A percentile compares a stretch with the other conserved stretches of the same genome.
phyloP scores from a whole-genome alignment of 208 protist species.

The Porcisia deanei region DNA sequence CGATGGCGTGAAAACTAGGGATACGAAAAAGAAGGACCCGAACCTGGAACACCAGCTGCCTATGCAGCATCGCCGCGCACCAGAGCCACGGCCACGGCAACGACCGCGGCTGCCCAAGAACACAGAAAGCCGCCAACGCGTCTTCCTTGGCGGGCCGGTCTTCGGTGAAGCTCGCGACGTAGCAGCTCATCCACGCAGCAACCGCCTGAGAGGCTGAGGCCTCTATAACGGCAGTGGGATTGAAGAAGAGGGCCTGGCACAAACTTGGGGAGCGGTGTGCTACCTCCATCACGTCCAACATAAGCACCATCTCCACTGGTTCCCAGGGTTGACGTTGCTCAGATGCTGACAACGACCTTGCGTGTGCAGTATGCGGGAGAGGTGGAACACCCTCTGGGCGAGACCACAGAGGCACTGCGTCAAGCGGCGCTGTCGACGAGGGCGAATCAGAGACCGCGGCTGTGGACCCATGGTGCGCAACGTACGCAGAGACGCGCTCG shows the following conservation, averaged over 20 bases:
- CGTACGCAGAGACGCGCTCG: neutral
- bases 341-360: neutral
- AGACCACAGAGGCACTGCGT: constrained; percentile 2
- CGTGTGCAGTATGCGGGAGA: neutral
- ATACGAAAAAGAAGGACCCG: constrained; percentile 20
- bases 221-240: constrained; percentile 9
- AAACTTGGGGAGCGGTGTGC: constrained; percentile 29
- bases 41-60: constrained; percentile 2
- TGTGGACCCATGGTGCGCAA: neutral
- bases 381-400: neutral
- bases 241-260: constrained; percentile 26
- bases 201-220: constrained; percentile 20
- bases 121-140: neutral
- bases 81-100: constrained; percentile 5
- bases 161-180: neutral
- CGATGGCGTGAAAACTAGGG: constrained; percentile 7
- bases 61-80: neutral
- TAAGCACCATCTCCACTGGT: constrained; percentile 18
- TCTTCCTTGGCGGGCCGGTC: neutral
- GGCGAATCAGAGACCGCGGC: neutral
- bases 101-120: neutral
- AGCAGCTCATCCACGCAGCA: constrained; percentile 18
- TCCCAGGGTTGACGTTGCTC: neutral
- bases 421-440: neutral
- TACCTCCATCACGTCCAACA: constrained; percentile 46